Percentiles rank a stretch among this genome's conserved stretches.
These are phyloP conservation scores for Hydnomerulius pinastri DNA, from an alignment of 768 basidiomycete genomes.

Conservation along the genomic window DNA sequence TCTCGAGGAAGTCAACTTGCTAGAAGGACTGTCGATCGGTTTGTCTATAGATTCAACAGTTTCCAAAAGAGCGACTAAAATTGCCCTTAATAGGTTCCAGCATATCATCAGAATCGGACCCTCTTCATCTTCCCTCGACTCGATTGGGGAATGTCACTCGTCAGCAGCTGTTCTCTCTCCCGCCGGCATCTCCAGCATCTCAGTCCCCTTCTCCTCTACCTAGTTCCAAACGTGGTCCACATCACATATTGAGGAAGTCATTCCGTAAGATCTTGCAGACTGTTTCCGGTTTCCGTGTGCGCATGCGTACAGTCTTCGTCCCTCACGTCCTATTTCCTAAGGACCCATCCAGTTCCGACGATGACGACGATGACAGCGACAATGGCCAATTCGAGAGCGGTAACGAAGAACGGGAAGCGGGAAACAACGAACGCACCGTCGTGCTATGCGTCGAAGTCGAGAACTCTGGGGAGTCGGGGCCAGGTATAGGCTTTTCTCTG, in stretches of 20 bases:
- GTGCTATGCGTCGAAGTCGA: slow-evolving; percentile 92
- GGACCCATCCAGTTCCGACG: slow-evolving; percentile 13
- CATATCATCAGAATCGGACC: slow-evolving; percentile 35
- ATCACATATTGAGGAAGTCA: slow-evolving; percentile 80
- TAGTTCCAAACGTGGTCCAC: slow-evolving; percentile 48
- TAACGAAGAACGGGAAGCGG: slow-evolving; percentile 55
- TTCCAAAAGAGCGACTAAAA: too few species aligned
- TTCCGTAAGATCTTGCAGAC: slow-evolving; percentile 79
- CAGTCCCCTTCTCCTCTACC: slow-evolving; percentile 52
- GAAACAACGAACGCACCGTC: slow-evolving; percentile 80
- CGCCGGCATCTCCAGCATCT: slow-evolving; percentile 46
- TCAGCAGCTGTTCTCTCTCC: slow-evolving; percentile 64
- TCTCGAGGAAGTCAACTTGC: slow-evolving; percentile 67
- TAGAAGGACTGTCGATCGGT: slow-evolving; percentile 69
- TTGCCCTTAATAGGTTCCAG: slow-evolving; percentile 42
- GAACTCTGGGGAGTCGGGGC: slow-evolving; percentile 68
- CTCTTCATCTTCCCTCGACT: slow-evolving; percentile 62
- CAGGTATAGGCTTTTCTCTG: slow-evolving; percentile 68
- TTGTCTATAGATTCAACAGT: too few species aligned
- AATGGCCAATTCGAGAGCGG: slow-evolving; percentile 45
- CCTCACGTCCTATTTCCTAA: slow-evolving; percentile 77
- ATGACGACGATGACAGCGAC: slow-evolving; percentile 33
- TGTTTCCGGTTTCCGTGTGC: slow-evolving; percentile 81
- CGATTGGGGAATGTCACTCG: slow-evolving; percentile 72
- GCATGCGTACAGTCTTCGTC: slow-evolving; percentile 93